Percentiles rank a stretch among this genome's conserved stretches.
phyloP scores from a whole-genome alignment of 108 stramenopile species.

The Hondaea fermentalgiana region DNA sequence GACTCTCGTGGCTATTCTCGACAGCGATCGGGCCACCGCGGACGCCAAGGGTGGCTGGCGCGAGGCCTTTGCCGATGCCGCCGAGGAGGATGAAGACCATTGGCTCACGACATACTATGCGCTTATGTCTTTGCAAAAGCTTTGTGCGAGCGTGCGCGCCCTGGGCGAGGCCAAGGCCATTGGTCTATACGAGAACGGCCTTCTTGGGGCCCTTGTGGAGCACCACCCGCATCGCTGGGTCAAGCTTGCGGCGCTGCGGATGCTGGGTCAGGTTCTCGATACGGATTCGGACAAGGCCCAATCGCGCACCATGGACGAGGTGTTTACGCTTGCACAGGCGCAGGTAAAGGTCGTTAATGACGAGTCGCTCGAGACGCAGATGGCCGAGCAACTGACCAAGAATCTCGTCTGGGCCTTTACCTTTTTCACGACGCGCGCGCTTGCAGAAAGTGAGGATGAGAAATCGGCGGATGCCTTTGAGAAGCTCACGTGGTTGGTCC shows the following conservation, averaged over 20 bases:
- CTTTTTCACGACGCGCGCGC: not conserved
- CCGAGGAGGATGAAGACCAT: not conserved
- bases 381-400: slow-evolving; percentile 5
- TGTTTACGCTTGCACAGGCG: not conserved
- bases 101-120: not conserved
- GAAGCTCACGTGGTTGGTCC: not conserved
- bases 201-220: not conserved
- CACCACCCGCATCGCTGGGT: slow-evolving; percentile 4
- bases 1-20: not conserved
- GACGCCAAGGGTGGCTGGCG: not conserved
- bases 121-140: not conserved
- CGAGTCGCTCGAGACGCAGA: not conserved
- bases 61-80: not conserved
- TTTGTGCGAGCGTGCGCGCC: not conserved
- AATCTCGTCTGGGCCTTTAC: not conserved
- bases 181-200: not conserved
- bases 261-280: slow-evolving; percentile 4
- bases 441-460: too few species aligned
- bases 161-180: not conserved
- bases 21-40: not conserved
- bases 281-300: too few species aligned
- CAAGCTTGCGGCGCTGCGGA: not conserved
- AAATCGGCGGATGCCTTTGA: not conserved
- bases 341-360: not conserved
- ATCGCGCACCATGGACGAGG: not conserved